Evolutionary conservation across 352 stramenopile genomes (phyloP), one percentile per base, ranked within the genome.

Genomic region (Pythium chondricola): DNA sequence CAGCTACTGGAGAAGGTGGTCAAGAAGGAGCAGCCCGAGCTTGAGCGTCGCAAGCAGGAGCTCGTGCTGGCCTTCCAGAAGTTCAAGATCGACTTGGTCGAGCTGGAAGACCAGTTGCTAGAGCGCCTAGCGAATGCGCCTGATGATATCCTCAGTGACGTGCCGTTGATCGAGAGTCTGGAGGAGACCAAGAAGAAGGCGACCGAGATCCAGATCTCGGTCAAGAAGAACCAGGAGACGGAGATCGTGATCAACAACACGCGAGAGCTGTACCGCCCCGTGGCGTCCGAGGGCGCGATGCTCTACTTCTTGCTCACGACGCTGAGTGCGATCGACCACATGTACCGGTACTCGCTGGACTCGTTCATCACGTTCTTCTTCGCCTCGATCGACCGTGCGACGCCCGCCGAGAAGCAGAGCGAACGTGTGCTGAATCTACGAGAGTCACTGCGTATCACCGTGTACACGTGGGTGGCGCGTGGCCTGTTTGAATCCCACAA

Each of bases 321-420:
- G 47, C 67, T 97, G 0, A 85, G 69, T 64, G 84, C 88, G 49
- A 71, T 97, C 6, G 90, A 94, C 54, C 85, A 94, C 69, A 97
- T 97, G 88, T 97, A 97, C 52, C 86, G 95, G 24, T 97, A 97
- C 63, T 96, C 84, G 18, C 78, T 97, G 24, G 89, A 96, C 44
- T 87, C 76, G 9, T 94, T 89, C 52, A 86, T 93, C 65, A 86
- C 81, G 6, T 94, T 93, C 37, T 94, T 93, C 55, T 93, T 83
- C 37, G 70, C 83, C 6, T 71, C 83, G 4, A 69, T 97, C 72
- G 54, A 87, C 40, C 40, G 40, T 6, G 40, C 40, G 25, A 22
- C 40, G 31, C 21, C 22, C 2, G 40, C 40, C n/a, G 40, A 46
- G 22, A 46, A 46, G 97, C 33, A 39, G 17, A 39, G 33, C 16